Percentiles rank a stretch among this genome's conserved stretches.
Conservation (phyloP, 805 yeast species). For the Lipomyces sp. region DNA sequence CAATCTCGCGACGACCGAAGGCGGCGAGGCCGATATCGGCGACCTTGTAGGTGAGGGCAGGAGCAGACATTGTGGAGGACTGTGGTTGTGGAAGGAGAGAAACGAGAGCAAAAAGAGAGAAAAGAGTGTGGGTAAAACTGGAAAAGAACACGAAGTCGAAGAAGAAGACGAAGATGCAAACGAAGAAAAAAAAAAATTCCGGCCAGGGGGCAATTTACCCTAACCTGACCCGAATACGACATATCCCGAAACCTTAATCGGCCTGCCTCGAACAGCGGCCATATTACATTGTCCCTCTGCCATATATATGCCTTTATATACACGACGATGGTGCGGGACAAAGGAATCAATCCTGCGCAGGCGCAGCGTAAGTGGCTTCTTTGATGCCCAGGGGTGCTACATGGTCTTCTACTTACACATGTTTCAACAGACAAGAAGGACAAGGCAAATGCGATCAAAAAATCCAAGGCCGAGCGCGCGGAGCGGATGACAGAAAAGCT, state of each 20-base stretch:
- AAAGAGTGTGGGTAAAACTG: neutral
- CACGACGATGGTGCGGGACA: constrained; percentile 18
- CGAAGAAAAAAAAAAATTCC: neutral
- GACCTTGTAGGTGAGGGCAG: constrained; percentile 62
- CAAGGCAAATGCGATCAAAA: constrained; percentile 26
- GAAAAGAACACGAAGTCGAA: neutral
- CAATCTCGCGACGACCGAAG: constrained; percentile 99
- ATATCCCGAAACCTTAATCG: neutral
- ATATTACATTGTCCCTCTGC: neutral
- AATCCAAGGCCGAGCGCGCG: constrained; percentile 27
- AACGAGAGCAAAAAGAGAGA: constrained; percentile 1
- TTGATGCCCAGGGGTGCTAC: neutral
- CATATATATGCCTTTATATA: neutral
- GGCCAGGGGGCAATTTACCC: constrained; percentile 5
- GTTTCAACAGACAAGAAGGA: constrained; percentile 23
- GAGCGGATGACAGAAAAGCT: constrained; percentile 24
- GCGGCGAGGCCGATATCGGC: constrained; percentile 98
- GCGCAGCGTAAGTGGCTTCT: constrained; percentile 26
- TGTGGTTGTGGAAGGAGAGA: neutral
- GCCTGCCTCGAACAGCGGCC: neutral
- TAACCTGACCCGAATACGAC: constrained; percentile 8
- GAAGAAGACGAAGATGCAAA: neutral
- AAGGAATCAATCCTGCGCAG: constrained; percentile 27
- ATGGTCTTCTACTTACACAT: neutral
- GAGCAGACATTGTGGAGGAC: constrained; percentile 17